A percentile compares a stretch with the other conserved stretches of the same genome.
These are phyloP conservation scores for Crassisporium funariophilum DNA, from an alignment of 768 basidiomycete genomes.

Conservation along the genomic window DNA sequence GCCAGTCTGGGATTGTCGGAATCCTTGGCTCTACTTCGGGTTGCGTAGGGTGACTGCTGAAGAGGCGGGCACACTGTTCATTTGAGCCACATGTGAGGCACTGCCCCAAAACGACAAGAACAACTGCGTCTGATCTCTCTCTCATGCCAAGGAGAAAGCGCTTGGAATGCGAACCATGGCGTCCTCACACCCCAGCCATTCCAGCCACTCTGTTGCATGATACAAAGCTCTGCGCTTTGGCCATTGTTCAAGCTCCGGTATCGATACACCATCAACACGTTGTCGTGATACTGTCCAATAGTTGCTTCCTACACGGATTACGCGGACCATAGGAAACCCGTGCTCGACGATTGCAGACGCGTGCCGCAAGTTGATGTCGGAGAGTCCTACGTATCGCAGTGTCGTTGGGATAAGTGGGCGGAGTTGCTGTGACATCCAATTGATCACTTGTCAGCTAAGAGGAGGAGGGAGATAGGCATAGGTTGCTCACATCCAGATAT, in stretches of 20 bases:
- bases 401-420: neutral
- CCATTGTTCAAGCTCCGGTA: constrained; percentile 54
- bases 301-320: neutral
- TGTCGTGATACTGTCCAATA: neutral
- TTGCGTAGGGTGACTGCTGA: no score
- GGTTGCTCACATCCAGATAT: constrained; percentile 42
- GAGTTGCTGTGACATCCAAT: neutral
- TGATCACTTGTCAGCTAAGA: neutral
- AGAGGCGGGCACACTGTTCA: no score
- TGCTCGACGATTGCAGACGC: neutral
- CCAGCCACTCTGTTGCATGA: constrained; percentile 62
- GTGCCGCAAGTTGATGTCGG: no score
- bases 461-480: neutral
- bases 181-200: constrained; percentile 64
- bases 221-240: constrained; percentile 52
- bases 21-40: no score
- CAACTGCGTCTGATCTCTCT: neutral
- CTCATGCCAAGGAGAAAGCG: constrained; percentile 12
- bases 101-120: neutral
- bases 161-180: constrained; percentile 38
- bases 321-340: neutral
- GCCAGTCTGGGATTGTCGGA: no score
- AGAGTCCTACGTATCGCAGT: neutral
- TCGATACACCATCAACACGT: constrained; percentile 27
- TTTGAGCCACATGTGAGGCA: neutral